Evolutionary conservation across 768 basidiomycete species (phyloP), one percentile per base, ranked within the genome.

Genomic region (Leccinum rimulosum): DNA sequence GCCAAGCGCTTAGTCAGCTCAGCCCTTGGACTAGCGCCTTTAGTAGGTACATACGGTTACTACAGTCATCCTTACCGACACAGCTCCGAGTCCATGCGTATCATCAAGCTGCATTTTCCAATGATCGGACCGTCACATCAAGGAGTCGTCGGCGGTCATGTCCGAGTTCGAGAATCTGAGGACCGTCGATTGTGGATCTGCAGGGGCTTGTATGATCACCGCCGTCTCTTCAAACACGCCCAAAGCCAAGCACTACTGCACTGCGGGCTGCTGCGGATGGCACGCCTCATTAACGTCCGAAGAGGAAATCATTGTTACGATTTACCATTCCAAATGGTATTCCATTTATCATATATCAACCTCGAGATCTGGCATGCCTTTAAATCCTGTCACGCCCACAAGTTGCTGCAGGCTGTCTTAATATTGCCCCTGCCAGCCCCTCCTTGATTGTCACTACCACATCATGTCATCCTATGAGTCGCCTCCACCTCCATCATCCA

Each of bases 321-420:
- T 51, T 54, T 9, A 5, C 33, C 27, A 17, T 14, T 9, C 35
- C 40, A 4, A n/a, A 4, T 40, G 30, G 8, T 38, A 61, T 61
- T 48, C 54, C 22, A 61, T 61, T 49, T 59, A 33, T 12, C 33
- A 14, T 35, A 35, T 35, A 60, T 59, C 19, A 59, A 15, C 6
- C 10, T 31, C 22, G 17, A 30, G 10, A 22, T 52, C 50, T 14
- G n/a, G 38, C 6, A 50, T 50, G 50, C 52, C 30, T 30, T 54
- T 35, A 22, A 22, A 22, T 22, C 28, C 28, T 56, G 25, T 27
- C 9, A 9, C 2, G 25, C 33, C 9, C 45, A 11, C 19, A 35
- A 35, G 33, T 4, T 47, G 12, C 22, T 22, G n/a, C 22, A 47
- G 19, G 19, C 19, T 14, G 22, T 17, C 3, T 49, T 27, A n/a